phyloP scores from a whole-genome alignment of 2,329 filamentous ascomycete genomes.

The Metarhizium guizhouense region DNA sequence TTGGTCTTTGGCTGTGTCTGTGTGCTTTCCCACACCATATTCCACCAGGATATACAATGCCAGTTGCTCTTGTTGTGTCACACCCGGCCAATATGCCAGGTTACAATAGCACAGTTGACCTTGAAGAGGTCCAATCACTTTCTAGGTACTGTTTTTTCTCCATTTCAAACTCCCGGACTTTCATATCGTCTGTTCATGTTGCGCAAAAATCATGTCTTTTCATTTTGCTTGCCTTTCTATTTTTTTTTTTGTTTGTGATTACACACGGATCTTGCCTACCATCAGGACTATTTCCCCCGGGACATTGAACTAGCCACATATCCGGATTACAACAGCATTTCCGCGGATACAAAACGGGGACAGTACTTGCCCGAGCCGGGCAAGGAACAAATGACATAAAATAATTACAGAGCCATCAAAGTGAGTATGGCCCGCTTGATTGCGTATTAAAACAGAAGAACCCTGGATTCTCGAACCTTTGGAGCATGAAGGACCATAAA shows the following conservation, averaged over 20 bases:
- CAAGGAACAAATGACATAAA: constrained; percentile 4
- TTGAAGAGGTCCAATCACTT: constrained; percentile 51
- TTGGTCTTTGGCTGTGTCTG: constrained; percentile 4
- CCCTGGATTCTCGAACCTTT: neutral
- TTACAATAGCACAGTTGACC: constrained; percentile 42
- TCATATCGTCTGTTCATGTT: constrained; percentile 20
- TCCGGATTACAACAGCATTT: neutral
- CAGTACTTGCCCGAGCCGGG: constrained; percentile 10
- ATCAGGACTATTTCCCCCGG: neutral
- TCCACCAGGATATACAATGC: constrained; percentile 27
- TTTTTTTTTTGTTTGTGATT: neutral
- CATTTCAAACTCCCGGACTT: constrained; percentile 31
- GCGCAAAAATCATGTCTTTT: constrained; percentile 9
- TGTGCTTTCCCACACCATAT: constrained; percentile 4
- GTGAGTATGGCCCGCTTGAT: constrained; percentile 5
- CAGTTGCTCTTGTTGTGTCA: constrained; percentile 37
- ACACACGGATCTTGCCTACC: neutral
- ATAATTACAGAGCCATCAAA: neutral
- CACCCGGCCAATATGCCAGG: constrained; percentile 43
- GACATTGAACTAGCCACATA: neutral
- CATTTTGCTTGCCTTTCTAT: constrained; percentile 19
- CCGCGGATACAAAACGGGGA: neutral
- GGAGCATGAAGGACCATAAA: neutral
- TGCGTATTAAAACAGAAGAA: neutral
- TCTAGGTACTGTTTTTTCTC: constrained; percentile 53